These are phyloP conservation scores for Circinella umbellata DNA, from an alignment of 371 early-diverging fungal genomes.

Conservation along the genomic window DNA sequence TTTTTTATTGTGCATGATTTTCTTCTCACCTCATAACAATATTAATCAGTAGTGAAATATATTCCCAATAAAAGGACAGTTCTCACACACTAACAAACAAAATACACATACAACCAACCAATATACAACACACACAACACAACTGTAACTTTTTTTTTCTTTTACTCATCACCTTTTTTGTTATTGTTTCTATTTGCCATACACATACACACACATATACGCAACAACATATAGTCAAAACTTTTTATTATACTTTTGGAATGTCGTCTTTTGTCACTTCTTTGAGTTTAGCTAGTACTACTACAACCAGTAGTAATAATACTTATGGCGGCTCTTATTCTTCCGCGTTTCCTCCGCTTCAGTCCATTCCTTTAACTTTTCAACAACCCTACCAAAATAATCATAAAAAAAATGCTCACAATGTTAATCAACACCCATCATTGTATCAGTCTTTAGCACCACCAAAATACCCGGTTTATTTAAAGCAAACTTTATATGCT, in stretches of 20 bases:
- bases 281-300: conserved; percentile 7
- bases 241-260: background rate
- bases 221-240: background rate
- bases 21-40: background rate
- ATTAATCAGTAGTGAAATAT: background rate
- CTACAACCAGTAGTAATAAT: background rate
- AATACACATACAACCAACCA: background rate
- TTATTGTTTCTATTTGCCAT: background rate
- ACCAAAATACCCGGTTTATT: conserved; percentile 41
- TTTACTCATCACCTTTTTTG: background rate
- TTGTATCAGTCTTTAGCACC: conserved; percentile 28
- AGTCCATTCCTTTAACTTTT: conserved; percentile 24
- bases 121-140: too few relatives aligned
- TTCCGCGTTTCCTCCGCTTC: conserved; percentile 33
- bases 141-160: background rate
- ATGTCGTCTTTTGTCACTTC: conserved; percentile 24
- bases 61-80: background rate
- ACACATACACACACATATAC: background rate
- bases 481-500: conserved; percentile 42
- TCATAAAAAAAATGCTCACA: conserved; percentile 13
- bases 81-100: conserved; percentile 4
- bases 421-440: conserved; percentile 11
- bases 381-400: conserved; percentile 9
- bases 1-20: conserved; percentile 9
- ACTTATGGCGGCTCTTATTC: conserved; percentile 21